Evolutionary conservation across 2,329 filamentous ascomycete species (phyloP), one percentile per base, ranked within the genome.

Genomic region (Westerdykella sp.): DNA sequence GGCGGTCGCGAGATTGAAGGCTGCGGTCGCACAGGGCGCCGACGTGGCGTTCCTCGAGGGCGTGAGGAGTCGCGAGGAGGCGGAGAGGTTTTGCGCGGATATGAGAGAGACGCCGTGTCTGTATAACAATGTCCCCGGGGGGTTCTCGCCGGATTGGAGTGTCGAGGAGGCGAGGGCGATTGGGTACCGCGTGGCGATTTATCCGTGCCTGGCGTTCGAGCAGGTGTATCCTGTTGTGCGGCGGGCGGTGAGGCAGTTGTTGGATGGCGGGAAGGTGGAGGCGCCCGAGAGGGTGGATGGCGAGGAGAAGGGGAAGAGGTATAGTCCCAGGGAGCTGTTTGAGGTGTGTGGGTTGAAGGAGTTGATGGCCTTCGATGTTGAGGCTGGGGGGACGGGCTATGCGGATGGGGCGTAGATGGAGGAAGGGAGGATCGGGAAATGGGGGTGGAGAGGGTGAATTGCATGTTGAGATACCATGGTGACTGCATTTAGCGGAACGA

Each of bases 31-130:
- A 2, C 73, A 72, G 11, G 79, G 80, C 15, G 80, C 79, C 1
- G 80, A 84, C 51, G 75, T 76, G 1, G 74, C 72, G 0, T 76
- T 84, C 45, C 70, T 83, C 4, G 81, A 84, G 53, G 81, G 78
- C 5, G 69, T 82, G 43, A 69, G 67, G 2, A 71, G 65, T 1
- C 67, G 68, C 12, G 76, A 77, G 31, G 69, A 82, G 53, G 76
- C 73, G 1, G 59, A 64, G 14, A 59, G 65, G 39, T 68, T 71
- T 1, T 72, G 74, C n/a, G 53, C 65, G 15, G 70, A 73, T 6
- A 61, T 80, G 1, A 69, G 70, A 2, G 73, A 73, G 53, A 69
- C 77, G 67, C 51, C 72, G 2, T 68, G 80, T 31, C 60, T 81
- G 21, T 69, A 79, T 40, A 82, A 83, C 54, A 76, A 75, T 49